Evolutionary conservation across 805 yeast genomes (phyloP).

Genomic region (Starmerella bombi): DNA sequence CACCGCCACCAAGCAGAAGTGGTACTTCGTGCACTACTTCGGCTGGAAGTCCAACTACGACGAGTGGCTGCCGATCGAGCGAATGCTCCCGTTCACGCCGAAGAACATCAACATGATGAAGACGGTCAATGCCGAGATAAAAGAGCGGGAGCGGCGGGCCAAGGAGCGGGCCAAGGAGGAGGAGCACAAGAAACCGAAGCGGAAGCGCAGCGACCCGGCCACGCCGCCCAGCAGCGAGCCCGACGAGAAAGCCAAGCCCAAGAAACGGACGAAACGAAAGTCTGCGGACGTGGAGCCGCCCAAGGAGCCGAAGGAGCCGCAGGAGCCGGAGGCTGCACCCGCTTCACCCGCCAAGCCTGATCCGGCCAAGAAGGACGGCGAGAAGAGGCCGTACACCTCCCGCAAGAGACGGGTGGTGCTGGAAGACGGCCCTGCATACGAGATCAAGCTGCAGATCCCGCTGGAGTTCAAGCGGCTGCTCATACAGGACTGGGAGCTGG

Average conservation of each 20-base stretch:
- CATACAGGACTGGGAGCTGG: conserved; percentile 87
- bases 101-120: conserved; percentile 56
- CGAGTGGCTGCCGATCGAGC: conserved; percentile 72
- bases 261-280: too few relatives aligned
- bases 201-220: neutral
- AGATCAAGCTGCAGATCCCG: conserved; percentile 48
- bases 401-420: conserved; percentile 26
- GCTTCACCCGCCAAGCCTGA: neutral
- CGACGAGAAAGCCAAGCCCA: neutral
- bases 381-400: neutral
- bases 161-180: conserved; percentile 15
- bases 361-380: neutral
- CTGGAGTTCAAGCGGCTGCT: conserved; percentile 52
- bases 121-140: conserved; percentile 41
- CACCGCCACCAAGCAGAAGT: conserved; percentile 27
- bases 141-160: conserved; percentile 19
- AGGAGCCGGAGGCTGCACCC: neutral
- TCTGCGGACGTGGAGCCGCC: neutral
- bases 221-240: neutral
- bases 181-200: conserved; percentile 11
- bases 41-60: conserved; percentile 97
- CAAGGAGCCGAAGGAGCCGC: neutral
- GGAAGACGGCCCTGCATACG: conserved; percentile 32
- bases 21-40: conserved; percentile 71
- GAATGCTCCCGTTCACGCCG: conserved; percentile 55